Evolutionary conservation across 176 grass and related monocot species (phyloP).

Genomic region (Oryza glumipatula): DNA sequence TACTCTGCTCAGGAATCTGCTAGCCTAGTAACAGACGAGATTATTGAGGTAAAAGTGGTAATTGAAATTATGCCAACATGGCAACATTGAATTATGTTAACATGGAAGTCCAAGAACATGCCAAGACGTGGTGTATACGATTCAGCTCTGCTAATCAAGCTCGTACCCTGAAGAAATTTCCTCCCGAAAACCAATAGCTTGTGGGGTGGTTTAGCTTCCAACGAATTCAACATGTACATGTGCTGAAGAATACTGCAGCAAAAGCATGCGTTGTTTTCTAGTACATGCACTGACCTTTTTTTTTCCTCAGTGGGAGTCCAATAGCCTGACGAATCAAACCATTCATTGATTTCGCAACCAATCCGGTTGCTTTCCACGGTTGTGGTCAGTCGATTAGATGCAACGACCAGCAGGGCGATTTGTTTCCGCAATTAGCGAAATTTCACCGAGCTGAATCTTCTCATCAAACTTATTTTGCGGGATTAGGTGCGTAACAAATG

Average conservation of each 20-base stretch:
- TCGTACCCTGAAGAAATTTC: neutral
- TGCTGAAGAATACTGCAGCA: neutral
- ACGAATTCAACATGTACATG: neutral
- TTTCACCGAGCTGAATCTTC: neutral
- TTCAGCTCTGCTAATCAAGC: neutral
- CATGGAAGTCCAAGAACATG: neutral
- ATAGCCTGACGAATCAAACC: neutral
- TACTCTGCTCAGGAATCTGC: neutral
- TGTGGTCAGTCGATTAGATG: neutral
- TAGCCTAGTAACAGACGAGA: neutral
- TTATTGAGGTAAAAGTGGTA: neutral
- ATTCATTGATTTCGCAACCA: neutral
- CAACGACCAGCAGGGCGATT: neutral
- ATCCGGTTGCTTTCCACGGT: neutral
- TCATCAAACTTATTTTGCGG: neutral
- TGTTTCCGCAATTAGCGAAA: neutral
- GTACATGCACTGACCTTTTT: neutral
- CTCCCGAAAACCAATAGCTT: constrained; percentile 2
- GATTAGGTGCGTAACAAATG: neutral
- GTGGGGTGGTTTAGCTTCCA: constrained; percentile 40
- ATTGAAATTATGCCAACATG: neutral
- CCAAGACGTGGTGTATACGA: neutral
- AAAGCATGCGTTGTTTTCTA: neutral
- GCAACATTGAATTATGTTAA: neutral
- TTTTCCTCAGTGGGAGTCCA: neutral